These are phyloP conservation scores for Penicillium coffeae DNA, from an alignment of 495 filamentous ascomycete genomes.

Conservation along the genomic window DNA sequence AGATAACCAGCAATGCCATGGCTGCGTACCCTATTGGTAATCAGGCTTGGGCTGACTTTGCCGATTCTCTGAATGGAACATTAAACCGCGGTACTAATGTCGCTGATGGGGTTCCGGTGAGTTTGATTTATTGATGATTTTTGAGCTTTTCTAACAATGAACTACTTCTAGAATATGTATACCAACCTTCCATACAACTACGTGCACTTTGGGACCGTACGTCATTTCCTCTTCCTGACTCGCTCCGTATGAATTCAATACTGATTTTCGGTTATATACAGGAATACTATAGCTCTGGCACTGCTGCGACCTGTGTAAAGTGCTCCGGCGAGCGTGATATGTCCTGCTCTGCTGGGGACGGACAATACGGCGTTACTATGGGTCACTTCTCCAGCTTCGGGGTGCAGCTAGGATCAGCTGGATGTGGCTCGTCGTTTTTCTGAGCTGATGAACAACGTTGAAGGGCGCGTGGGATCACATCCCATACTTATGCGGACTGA, in stretches of 20 bases:
- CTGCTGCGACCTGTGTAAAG: conserved; percentile 10
- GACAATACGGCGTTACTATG: conserved; percentile 20
- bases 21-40: conserved; percentile 37
- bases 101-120: conserved; percentile 29
- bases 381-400: conserved; percentile 34
- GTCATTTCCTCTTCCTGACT: conserved; percentile 3
- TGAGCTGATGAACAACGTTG: too few species aligned
- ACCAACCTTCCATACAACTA: conserved; percentile 20
- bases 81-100: conserved; percentile 30
- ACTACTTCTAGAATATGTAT: conserved; percentile 32
- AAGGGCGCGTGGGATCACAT: too few species aligned
- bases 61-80: conserved; percentile 21
- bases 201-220: conserved; percentile 31
- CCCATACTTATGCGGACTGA: too few species aligned
- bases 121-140: neutral
- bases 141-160: conserved; percentile 7
- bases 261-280: conserved; percentile 2
- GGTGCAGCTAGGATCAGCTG: conserved; percentile 19
- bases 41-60: conserved; percentile 28
- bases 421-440: conserved; percentile 21
- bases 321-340: conserved; percentile 29
- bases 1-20: conserved; percentile 29
- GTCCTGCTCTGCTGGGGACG: conserved; percentile 33
- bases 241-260: neutral
- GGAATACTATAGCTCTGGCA: conserved; percentile 34